Conservation (phyloP, 305 asterid species). For the Nicotiana rustica region DNA sequence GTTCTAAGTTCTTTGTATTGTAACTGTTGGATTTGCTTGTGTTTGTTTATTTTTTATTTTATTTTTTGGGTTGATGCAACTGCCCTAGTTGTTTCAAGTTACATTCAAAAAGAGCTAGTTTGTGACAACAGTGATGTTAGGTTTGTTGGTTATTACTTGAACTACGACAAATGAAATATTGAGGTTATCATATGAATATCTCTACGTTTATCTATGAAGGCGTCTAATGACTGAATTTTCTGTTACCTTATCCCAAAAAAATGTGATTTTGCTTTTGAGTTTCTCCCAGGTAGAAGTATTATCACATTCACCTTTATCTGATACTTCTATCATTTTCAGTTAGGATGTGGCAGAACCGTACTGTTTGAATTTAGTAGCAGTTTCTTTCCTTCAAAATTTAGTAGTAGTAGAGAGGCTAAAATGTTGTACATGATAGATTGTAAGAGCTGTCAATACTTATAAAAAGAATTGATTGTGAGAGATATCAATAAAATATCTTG, state of each 20-base stretch:
- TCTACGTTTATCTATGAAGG: conserved; percentile 24
- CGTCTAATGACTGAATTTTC: neutral
- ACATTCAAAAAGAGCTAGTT: neutral
- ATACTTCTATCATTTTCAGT: neutral
- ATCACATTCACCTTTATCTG: neutral
- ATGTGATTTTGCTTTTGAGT: neutral
- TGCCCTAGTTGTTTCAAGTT: neutral
- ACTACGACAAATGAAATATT: neutral
- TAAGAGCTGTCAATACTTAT: neutral
- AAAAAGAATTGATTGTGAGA: neutral
- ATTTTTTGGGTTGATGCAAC: neutral
- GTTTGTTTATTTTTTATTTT: conserved; percentile 3
- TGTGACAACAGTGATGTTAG: neutral
- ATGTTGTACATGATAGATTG: conserved; percentile 23
- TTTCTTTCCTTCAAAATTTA: neutral
- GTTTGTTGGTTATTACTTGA: conserved; percentile 18
- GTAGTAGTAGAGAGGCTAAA: conserved; percentile 8
- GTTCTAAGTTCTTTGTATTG: conserved; percentile 13
- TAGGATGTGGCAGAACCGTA: neutral
- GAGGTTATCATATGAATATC: neutral
- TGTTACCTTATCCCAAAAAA: neutral
- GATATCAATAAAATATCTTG: conserved; percentile 20
- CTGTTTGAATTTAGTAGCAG: neutral
- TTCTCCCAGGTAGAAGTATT: neutral
- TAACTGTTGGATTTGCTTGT: conserved; percentile 18